Percentiles rank a stretch among this genome's conserved stretches.
Conservation (phyloP, 805 yeast genomes). For the Hyphopichia homilentoma region DNA sequence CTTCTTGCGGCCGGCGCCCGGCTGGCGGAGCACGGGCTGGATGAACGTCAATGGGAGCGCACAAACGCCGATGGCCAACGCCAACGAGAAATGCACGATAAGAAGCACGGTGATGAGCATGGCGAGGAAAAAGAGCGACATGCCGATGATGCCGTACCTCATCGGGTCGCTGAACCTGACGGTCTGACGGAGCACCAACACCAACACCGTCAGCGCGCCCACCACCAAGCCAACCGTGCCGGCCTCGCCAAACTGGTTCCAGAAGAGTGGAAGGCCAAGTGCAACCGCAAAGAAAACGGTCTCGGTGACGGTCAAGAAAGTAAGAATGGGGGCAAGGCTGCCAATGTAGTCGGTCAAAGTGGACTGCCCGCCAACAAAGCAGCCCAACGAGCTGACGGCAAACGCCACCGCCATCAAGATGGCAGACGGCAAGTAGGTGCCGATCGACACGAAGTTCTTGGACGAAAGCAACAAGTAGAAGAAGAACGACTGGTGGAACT, state of each 20-base stretch:
- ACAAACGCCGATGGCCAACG: slow-evolving; percentile 65
- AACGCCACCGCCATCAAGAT: slow-evolving; percentile 65
- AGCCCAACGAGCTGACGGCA: slow-evolving; percentile 63
- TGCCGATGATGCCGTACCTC: slow-evolving; percentile 34
- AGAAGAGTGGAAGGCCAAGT: slow-evolving; percentile 21
- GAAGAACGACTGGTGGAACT: slow-evolving; percentile 95
- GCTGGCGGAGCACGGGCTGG: slow-evolving; percentile 5
- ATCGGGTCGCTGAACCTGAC: slow-evolving; percentile 15
- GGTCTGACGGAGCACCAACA: slow-evolving; percentile 8
- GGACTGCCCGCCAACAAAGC: slow-evolving; percentile 45
- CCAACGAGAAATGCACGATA: slow-evolving; percentile 81
- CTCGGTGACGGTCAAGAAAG: slow-evolving; percentile 26
- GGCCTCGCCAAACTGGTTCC: slow-evolving; percentile 10
- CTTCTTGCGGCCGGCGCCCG: slow-evolving; percentile 2
- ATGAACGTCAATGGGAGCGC: slow-evolving; percentile 69
- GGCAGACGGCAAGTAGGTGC: slow-evolving; percentile 87
- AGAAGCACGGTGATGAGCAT: slow-evolving; percentile 68
- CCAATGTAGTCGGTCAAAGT: slow-evolving; percentile 15
- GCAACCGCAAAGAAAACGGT: slow-evolving; percentile 18
- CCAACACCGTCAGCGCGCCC: slow-evolving; percentile 11
- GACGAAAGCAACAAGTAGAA: slow-evolving; percentile 84
- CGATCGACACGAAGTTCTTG: slow-evolving; percentile 80
- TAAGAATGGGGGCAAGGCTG: slow-evolving; percentile 20
- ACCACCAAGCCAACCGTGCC: slow-evolving; percentile 12
- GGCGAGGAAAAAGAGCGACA: slow-evolving; percentile 56